Evolutionary conservation across 2,329 filamentous ascomycete species (phyloP).

Genomic region (Colletotrichum orchidophilum): DNA sequence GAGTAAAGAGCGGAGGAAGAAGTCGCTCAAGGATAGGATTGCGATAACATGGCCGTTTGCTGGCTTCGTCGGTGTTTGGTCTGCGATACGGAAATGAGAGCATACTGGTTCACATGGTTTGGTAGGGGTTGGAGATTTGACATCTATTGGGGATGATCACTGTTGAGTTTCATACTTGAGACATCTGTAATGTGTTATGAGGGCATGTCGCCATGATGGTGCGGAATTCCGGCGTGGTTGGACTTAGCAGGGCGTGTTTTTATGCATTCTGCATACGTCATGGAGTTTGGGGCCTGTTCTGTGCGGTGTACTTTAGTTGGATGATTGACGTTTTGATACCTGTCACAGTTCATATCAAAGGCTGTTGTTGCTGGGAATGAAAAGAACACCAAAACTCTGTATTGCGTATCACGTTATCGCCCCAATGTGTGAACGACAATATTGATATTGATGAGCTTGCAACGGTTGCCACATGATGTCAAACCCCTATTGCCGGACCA

Average conservation of each 20-base stretch:
- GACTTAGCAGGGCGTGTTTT: background rate
- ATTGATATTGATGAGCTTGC: background rate
- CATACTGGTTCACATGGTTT: background rate
- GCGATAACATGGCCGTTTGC: slow-evolving; percentile 32
- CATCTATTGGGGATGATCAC: background rate
- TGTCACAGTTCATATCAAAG: background rate
- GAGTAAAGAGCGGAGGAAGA: slow-evolving; percentile 3
- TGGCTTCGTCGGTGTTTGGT: slow-evolving; percentile 32
- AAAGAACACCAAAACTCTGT: background rate
- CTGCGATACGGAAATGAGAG: slow-evolving; percentile 25
- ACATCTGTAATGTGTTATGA: background rate
- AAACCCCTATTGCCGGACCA: slow-evolving; percentile 17
- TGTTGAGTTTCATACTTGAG: background rate
- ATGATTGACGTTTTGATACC: background rate
- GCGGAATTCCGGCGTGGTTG: background rate
- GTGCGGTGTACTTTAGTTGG: too few relatives aligned
- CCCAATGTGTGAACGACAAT: slow-evolving; percentile 37
- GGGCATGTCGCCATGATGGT: background rate
- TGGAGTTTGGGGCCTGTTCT: background rate
- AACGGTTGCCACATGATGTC: background rate
- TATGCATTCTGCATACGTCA: background rate
- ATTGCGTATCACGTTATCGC: background rate
- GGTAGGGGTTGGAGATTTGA: background rate
- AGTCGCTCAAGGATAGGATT: slow-evolving; percentile 10
- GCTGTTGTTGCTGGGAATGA: background rate